Evolutionary conservation across 176 grass and related monocot species (phyloP).

Genomic region (Eleusine coracana): DNA sequence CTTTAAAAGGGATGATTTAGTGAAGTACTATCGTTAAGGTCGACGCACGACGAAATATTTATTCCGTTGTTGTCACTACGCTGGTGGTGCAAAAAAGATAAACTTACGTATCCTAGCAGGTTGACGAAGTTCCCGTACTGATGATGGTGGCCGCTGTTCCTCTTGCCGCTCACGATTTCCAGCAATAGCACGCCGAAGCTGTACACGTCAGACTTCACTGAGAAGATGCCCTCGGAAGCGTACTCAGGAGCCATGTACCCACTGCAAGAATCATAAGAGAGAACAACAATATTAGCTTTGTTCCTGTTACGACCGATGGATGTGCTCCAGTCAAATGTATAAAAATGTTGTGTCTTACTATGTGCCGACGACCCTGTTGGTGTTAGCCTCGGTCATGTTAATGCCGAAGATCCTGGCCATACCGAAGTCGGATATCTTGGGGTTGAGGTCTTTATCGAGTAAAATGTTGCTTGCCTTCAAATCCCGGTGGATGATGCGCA

Average conservation of each 20-base stretch:
- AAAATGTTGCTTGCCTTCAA: constrained; percentile 56
- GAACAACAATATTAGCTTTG: not conserved
- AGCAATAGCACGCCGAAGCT: constrained; percentile 85
- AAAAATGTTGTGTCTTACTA: not conserved
- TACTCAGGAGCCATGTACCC: constrained; percentile 72
- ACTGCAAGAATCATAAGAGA: not conserved
- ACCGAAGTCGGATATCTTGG: constrained; percentile 95
- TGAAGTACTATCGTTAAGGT: too few species aligned
- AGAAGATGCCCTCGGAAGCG: constrained; percentile 65
- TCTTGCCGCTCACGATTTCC: constrained; percentile 60
- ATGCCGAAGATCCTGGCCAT: constrained; percentile 88
- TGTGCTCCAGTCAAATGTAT: too few species aligned
- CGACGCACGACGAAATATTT: too few species aligned
- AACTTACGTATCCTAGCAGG: constrained; percentile 48
- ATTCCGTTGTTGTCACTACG: too few species aligned
- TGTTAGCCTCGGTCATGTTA: constrained; percentile 54
- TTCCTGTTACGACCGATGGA: too few species aligned
- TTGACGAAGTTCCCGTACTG: constrained; percentile 39
- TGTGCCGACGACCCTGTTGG: constrained; percentile 53
- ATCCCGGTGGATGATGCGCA: constrained; percentile 59
- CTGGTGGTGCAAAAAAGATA: too few species aligned
- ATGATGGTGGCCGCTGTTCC: constrained; percentile 37
- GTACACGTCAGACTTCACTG: constrained; percentile 84
- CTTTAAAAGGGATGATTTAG: too few species aligned
- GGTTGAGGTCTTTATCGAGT: constrained; percentile 47